Base-by-base conservation (phyloP, 2,329 filamentous ascomycete species). In the Geosmithia flava region DNA sequence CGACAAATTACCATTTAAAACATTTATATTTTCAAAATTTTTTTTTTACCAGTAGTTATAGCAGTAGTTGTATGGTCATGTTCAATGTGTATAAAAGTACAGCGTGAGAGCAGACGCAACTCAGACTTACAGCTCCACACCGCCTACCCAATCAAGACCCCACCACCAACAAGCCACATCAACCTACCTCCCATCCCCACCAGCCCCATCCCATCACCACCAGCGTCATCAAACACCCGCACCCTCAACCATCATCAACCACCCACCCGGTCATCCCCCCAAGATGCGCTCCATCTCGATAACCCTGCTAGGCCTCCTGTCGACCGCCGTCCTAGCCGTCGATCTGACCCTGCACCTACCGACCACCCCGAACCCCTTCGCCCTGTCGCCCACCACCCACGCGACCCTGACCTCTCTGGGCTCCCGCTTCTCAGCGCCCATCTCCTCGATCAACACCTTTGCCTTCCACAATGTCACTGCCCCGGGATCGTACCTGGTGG, bases 401-500 rank as follows among this genome's bases (percentile, higher is more conserved):
- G 82, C 81, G 39, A 81, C 77, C 45, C 72, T 78, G 45, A 66
- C 68, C 19, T 57, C 71, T 17, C 66, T 70, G 11, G 59, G 64
- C 51, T 52, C 52, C 30, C 54, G 60, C 51, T 56, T 61, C 58
- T 56, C 75, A 23, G 80, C 85, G 13, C 81, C 82, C 10, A 68
- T 95, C 10, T 81, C 82, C 13, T 69, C 75, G 41, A 65, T 73
- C 55, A 85, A 87, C 62, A 81, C 78, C 20, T 88, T 96, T 59
- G 73, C 80, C 53, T 95, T 96, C 71, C 68, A 66, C 54, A 81
- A 89, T 56, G 73, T 95, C 47, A 74, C 76, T 11, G 17, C 27
- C 5, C 62, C 74, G 1, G 85, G 83, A 1, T 87, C 81, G 50
- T 96, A 96, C 63, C 76, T 97, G 6, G 80, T 85, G 45, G 87